Evolutionary conservation across 176 grass and related monocot species (phyloP).

Genomic region (Hordeum marinum): DNA sequence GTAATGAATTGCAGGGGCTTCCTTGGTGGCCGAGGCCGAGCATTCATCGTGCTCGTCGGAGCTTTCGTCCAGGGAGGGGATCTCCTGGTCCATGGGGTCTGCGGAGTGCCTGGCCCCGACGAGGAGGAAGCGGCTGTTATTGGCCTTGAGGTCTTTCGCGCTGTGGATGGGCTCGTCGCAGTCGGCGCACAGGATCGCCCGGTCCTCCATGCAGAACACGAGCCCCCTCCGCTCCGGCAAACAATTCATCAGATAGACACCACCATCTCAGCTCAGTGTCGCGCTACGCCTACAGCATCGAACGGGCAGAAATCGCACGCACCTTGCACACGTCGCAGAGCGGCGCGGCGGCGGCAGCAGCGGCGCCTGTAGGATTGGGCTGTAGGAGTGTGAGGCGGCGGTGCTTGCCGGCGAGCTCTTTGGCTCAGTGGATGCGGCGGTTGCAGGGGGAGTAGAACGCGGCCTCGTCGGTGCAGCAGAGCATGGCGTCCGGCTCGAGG

Average conservation of each 20-base stretch:
- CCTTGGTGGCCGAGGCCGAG: neutral
- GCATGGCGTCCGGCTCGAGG: no score
- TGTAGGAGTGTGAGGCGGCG: no score
- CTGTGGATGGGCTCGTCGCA: constrained; percentile 82
- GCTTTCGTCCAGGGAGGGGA: constrained; percentile 5
- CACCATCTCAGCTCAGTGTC: no score
- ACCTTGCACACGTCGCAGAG: no score
- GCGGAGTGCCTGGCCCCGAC: constrained; percentile 62
- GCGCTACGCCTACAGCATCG: no score
- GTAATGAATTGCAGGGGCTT: neutral
- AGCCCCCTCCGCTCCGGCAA: constrained; percentile 62
- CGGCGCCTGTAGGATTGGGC: no score
- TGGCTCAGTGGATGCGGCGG: no score
- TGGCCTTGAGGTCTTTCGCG: constrained; percentile 77
- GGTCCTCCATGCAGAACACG: constrained; percentile 96
- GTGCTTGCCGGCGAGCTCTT: no score
- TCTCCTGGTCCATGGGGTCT: constrained; percentile 8
- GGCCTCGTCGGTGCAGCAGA: no score
- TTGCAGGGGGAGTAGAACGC: no score
- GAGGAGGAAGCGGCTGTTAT: constrained; percentile 89
- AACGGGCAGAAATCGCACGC: no score
- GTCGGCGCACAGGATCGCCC: constrained; percentile 88
- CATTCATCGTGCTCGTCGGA: neutral
- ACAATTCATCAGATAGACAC: neutral
- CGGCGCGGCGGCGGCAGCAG: no score